These are phyloP conservation scores for Meyerozyma carpophila DNA, from an alignment of 1,139 yeast genomes.

Conservation along the genomic window DNA sequence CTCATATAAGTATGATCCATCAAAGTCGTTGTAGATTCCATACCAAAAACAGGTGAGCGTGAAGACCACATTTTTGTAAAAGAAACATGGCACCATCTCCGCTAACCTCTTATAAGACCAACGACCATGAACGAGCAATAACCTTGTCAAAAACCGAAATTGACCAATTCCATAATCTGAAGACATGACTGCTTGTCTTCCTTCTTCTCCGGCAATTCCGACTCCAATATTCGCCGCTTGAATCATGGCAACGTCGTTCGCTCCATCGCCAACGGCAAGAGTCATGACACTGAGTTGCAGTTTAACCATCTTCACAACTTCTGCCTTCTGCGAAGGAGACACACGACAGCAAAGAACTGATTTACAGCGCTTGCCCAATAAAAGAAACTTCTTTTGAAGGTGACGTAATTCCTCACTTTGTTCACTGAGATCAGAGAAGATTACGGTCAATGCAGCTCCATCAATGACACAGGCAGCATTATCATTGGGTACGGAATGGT, in stretches of 20 bases:
- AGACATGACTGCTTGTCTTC: conserved; percentile 64
- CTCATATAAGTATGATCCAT: conserved; percentile 59
- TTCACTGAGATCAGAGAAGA: conserved; percentile 8
- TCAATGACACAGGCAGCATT: conserved; percentile 12
- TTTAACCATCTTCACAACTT: conserved; percentile 50
- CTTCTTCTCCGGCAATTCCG: conserved; percentile 68
- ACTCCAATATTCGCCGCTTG: conserved; percentile 64
- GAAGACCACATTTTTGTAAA: conserved; percentile 57
- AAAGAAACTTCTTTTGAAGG: conserved; percentile 38
- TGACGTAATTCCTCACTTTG: conserved; percentile 16
- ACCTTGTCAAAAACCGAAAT: conserved; percentile 49
- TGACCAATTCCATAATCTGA: conserved; percentile 65
- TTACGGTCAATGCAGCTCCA: conserved; percentile 12
- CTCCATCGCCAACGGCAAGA: conserved; percentile 63
- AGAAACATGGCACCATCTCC: conserved; percentile 62
- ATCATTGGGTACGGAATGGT: conserved; percentile 10
- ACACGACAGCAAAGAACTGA: conserved; percentile 63
- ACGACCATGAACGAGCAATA: conserved; percentile 56
- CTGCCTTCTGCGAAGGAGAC: conserved; percentile 61
- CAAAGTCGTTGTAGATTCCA: conserved; percentile 53
- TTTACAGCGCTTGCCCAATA: conserved; percentile 54
- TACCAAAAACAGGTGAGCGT: conserved; percentile 60
- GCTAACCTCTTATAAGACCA: conserved; percentile 62
- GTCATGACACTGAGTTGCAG: conserved; percentile 52
- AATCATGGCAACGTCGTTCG: conserved; percentile 66